A percentile compares a stretch with the other conserved stretches of the same genome.
Evolutionary conservation across 495 filamentous ascomycete genomes (phyloP).

Genomic region (Jackrogersella minutella): DNA sequence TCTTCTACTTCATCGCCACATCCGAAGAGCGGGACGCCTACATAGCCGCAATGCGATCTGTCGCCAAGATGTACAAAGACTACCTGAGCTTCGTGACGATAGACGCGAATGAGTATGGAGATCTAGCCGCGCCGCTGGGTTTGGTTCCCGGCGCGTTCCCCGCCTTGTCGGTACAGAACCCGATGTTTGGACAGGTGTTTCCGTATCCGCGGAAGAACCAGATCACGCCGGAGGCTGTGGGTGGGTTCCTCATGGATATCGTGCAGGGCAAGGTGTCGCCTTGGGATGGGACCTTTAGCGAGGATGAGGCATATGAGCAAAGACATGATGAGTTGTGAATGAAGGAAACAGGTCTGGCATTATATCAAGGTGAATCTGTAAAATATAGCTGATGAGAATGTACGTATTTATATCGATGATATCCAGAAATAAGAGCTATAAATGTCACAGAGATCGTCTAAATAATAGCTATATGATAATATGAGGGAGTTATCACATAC

Average conservation of each 20-base stretch:
- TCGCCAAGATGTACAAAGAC: constrained; percentile 59
- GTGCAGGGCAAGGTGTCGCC: constrained; percentile 52
- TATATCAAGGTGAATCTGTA: too few relatives aligned
- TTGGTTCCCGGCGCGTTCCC: constrained; percentile 36
- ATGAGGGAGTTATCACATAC: neutral
- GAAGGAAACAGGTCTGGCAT: neutral
- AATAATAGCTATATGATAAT: neutral
- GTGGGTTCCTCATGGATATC: constrained; percentile 55
- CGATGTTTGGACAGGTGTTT: constrained; percentile 53
- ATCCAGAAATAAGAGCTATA: neutral
- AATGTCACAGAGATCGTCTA: neutral
- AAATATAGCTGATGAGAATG: neutral
- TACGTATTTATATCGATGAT: constrained; percentile 7
- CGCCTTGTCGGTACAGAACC: constrained; percentile 55
- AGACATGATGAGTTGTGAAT: constrained; percentile 49
- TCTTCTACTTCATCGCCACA: constrained; percentile 53
- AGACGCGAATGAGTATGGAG: constrained; percentile 55
- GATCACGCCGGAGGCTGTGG: constrained; percentile 48
- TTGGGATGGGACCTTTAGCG: constrained; percentile 42
- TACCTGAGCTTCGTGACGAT: constrained; percentile 58
- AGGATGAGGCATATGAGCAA: constrained; percentile 2
- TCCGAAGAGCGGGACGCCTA: constrained; percentile 42
- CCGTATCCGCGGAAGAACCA: constrained; percentile 43
- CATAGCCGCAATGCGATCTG: constrained; percentile 45
- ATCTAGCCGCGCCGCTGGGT: constrained; percentile 53